Base-by-base conservation (phyloP, 495 filamentous ascomycete species). In the Lophiotrema nucula region DNA sequence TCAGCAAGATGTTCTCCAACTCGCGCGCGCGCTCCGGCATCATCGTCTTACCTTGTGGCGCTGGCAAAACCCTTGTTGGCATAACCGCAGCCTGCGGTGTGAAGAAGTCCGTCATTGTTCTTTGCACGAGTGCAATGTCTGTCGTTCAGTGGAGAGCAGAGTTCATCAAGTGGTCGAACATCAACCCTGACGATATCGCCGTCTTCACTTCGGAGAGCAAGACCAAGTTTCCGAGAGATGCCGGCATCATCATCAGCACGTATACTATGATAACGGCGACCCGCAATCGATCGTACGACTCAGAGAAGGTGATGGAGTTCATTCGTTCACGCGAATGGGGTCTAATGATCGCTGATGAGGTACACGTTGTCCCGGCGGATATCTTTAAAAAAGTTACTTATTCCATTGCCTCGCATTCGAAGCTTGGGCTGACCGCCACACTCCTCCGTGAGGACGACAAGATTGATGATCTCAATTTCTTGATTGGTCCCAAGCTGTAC, bases 1-100 rank as follows among this genome's bases (percentile, higher is more conserved):
- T 99, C 25, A 91, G 88, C 73, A 97, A 99, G 71, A 97, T 99
- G 95, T 99, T 99, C 67, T 91, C 93, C 66, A 99, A 99, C 68
- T 92, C 91, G 52, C 83, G 93, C 69, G 91, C 93, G 19, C 93
- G 95, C 73, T 95, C 89, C 73, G 93, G 95, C 62, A 95, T 99
- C 62, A 97, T 99, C 56, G 93, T 99, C 41, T 71, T 99, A 61
- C 93, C 93, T 47, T 99, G 95, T 72, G 93, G 93, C 37, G 95
- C 93, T 12, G 93, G 93, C 27, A 99, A 99, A 75, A 99, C 93
- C 0, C 73, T 99, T 51, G 93, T 99, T 11, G 93, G 93, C 26
- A 96, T 97, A 58, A 97, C 93, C 2, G 93, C 93, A 16, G 93
- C 89, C 19, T 97, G 92, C 70, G 97, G 95, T 0, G 92, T 97